A percentile compares a stretch with the other conserved stretches of the same genome.
Conservation (phyloP, 78 protist genomes). For the Reticulomyxa filosa region DNA sequence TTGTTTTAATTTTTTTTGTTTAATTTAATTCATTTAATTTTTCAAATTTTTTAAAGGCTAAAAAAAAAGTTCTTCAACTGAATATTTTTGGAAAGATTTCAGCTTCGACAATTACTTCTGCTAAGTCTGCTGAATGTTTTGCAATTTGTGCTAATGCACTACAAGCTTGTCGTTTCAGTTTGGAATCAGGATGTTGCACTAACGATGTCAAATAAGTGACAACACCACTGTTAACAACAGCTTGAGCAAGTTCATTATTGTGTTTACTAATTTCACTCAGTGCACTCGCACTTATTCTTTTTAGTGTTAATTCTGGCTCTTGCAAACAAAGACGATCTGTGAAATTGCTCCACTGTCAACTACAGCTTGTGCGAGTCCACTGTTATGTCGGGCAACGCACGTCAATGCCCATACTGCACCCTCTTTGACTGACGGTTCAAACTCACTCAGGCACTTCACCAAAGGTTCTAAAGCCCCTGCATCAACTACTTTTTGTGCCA, state of each 20-base stretch:
- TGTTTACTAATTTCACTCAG: slow-evolving; percentile 66
- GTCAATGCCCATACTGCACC: slow-evolving; percentile 76
- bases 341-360: slow-evolving; percentile 75
- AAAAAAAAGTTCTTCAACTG: too few species aligned
- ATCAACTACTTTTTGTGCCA: slow-evolving; percentile 69
- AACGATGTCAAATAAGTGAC: slow-evolving; percentile 54
- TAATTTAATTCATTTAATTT: too few species aligned
- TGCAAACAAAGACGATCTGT: slow-evolving; percentile 61
- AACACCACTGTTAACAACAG: slow-evolving; percentile 57
- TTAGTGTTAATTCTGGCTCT: slow-evolving; percentile 74
- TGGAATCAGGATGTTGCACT: slow-evolving; percentile 36
- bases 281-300: slow-evolving; percentile 55
- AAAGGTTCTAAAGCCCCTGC: slow-evolving; percentile 54
- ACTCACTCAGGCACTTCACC: slow-evolving; percentile 55
- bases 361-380: slow-evolving; percentile 12
- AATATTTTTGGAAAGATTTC: slow-evolving; percentile 62
- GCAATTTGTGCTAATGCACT: slow-evolving; percentile 54
- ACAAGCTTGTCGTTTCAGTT: slow-evolving; percentile 63
- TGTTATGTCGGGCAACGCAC: slow-evolving; percentile 60
- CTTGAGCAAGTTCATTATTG: slow-evolving; percentile 54
- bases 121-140: slow-evolving; percentile 69
- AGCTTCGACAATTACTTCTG: slow-evolving; percentile 63
- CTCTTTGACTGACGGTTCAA: slow-evolving; percentile 77
- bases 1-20: too few species aligned
- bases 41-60: too few species aligned